Evolutionary conservation across 129 eudicot genomes (phyloP), one percentile per base, ranked within the genome.

Genomic region (Chrysanthemum lavandulifolium): DNA sequence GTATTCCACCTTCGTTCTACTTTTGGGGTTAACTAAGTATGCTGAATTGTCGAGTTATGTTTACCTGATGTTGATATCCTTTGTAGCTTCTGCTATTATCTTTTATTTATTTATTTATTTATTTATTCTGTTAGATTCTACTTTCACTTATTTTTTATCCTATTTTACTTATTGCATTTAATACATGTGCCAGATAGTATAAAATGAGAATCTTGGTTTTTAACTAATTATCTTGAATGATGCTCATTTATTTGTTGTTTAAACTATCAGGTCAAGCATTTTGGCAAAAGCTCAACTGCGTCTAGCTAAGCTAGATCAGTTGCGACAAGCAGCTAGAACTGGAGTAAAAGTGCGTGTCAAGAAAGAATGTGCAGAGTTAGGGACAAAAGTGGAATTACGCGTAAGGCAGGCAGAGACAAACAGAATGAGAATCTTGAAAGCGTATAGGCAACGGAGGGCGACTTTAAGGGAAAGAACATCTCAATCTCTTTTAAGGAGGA

Each of bases 341-440:
- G 89, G 81, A 69, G 96, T 79, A 33, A 87, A 88, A 80, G 84
- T 91, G 81, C 97, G 97, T 31, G 84, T 81, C 5, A 78, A 76
- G 74, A 86, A 86, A 79, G 80, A 90, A 76, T 82, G 97, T 61
- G 94, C 82, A 29, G 97, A 95, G 80, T 82, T 95, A 67, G 91
- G 96, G 63, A 72, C 92, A 40, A 95, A 88, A 80, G 96, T 95
- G 77, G 94, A 90, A 59, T 86, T 82, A 65, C 82, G 91, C 8
- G 96, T 95, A 51, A 89, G 78, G 73, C 86, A 91, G 77, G 99
- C 99, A 29, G 99, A 95, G 83, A 91, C 83, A 1, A 95, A 95
- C 71, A 84, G 99, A 73, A 80, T 90, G 94, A 91, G 79, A 36
- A 83, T 95, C 73, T 71, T 84, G 45, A 87, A 87, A 73, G 88